Evolutionary conservation across 768 basidiomycete species (phyloP).

Genomic region (Phylloporus sp.): DNA sequence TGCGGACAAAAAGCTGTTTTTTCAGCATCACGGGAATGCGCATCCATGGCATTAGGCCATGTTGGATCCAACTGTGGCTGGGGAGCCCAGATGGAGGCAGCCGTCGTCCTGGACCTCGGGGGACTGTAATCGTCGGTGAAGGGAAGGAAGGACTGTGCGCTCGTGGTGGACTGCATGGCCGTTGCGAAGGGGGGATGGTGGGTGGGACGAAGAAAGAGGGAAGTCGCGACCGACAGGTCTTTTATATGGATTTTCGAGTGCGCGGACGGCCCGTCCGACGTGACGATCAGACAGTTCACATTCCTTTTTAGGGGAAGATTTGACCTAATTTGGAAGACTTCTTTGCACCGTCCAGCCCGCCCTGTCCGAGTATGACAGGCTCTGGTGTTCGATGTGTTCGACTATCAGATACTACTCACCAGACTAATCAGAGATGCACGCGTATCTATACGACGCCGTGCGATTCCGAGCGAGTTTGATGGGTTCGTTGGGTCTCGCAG

Average conservation of each 20-base stretch:
- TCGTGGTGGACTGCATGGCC: slow-evolving; percentile 26
- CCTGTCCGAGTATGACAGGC: slow-evolving; percentile 26
- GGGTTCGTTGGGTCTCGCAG: background rate
- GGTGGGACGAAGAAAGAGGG: slow-evolving; percentile 39
- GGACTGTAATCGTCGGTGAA: slow-evolving; percentile 39
- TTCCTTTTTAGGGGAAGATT: slow-evolving; percentile 31
- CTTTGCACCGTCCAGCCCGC: slow-evolving; percentile 25
- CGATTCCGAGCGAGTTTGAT: background rate
- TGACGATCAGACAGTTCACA: slow-evolving; percentile 33
- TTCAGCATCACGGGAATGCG: slow-evolving; percentile 52
- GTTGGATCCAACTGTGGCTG: slow-evolving; percentile 61
- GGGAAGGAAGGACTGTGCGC: slow-evolving; percentile 27
- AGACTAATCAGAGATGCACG: slow-evolving; percentile 6
- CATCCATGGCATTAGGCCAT: slow-evolving; percentile 65
- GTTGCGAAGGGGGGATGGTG: slow-evolving; percentile 33
- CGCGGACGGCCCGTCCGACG: slow-evolving; percentile 19
- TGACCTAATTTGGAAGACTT: slow-evolving; percentile 28
- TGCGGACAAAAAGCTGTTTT: slow-evolving; percentile 31
- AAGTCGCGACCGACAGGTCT: slow-evolving; percentile 15
- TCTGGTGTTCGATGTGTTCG: slow-evolving; percentile 19
- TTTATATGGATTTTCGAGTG: slow-evolving; percentile 34
- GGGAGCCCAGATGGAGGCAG: slow-evolving; percentile 77
- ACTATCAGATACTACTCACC: slow-evolving; percentile 24
- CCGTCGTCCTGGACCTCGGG: slow-evolving; percentile 37
- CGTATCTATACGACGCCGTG: background rate